Percentiles rank a stretch among this genome's conserved stretches.
These are phyloP conservation scores for Dalbergia cochinchinensis DNA, from an alignment of 306 rosid genomes.

Conservation along the genomic window DNA sequence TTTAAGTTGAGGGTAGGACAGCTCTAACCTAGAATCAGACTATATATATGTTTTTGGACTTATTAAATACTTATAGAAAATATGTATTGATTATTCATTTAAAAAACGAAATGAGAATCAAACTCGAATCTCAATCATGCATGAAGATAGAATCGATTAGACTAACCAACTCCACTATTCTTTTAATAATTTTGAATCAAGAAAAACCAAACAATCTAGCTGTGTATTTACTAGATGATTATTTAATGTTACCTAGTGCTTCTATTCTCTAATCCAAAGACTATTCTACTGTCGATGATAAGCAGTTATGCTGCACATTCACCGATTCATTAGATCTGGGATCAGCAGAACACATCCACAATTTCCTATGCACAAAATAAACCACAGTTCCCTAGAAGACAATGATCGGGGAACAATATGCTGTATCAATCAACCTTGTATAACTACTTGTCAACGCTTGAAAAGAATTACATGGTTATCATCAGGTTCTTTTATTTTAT, in stretches of 20 bases:
- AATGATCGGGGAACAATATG: slow-evolving; percentile 38
- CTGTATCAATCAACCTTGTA: slow-evolving; percentile 20
- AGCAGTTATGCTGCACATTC: slow-evolving; percentile 18
- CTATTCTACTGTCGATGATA: slow-evolving; percentile 40
- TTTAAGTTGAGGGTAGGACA: no score
- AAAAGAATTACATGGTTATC: slow-evolving; percentile 1
- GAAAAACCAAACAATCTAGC: not conserved
- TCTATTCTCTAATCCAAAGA: slow-evolving; percentile 44
- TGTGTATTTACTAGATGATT: not conserved
- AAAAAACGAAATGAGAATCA: no score
- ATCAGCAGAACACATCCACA: slow-evolving; percentile 37
- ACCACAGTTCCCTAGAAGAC: slow-evolving; percentile 45
- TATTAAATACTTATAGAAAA: no score
- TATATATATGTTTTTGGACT: no score
- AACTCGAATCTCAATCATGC: no score
- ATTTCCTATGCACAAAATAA: slow-evolving; percentile 25
- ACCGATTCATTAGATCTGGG: slow-evolving; percentile 44
- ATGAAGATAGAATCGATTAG: no score
- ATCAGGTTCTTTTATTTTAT: not conserved
- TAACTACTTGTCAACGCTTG: slow-evolving; percentile 36
- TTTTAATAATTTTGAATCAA: no score
- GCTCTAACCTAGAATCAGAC: no score
- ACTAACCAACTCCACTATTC: no score
- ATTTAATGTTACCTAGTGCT: slow-evolving; percentile 39
- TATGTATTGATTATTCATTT: no score